These are phyloP conservation scores for Bombardia bombarda DNA, from an alignment of 495 filamentous ascomycete genomes.

Conservation along the genomic window DNA sequence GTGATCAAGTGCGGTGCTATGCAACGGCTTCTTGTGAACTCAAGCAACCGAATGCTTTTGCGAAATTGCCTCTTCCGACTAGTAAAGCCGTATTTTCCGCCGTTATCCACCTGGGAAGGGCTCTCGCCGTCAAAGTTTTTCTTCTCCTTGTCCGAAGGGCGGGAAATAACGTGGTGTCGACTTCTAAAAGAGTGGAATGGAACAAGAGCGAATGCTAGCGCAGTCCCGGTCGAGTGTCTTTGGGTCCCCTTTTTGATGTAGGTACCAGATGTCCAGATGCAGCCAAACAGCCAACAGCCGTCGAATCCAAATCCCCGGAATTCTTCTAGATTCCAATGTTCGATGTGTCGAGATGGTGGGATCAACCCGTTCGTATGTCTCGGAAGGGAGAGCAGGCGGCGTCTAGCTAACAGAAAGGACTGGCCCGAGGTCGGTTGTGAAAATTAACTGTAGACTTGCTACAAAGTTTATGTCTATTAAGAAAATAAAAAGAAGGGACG, in stretches of 20 bases:
- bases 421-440: conserved; percentile 5
- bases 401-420: conserved; percentile 1
- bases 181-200: neutral
- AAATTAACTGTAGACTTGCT: neutral
- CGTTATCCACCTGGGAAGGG: too few relatives aligned
- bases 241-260: conserved; percentile 8
- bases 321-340: neutral
- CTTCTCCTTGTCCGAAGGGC: too few relatives aligned
- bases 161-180: too few relatives aligned
- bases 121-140: too few relatives aligned
- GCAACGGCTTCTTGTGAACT: too few relatives aligned
- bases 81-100: too few relatives aligned
- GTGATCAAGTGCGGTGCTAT: too few relatives aligned
- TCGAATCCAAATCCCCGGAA: conserved; percentile 16
- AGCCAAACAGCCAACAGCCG: conserved; percentile 19
- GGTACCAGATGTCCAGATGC: conserved; percentile 15
- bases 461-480: conserved; percentile 4
- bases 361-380: too few relatives aligned
- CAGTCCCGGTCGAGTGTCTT: conserved; percentile 11
- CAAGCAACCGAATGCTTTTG: too few relatives aligned
- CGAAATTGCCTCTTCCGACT: conserved; percentile 1
- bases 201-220: conserved; percentile 6
- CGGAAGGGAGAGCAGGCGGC: too few relatives aligned
- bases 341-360: neutral
- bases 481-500: conserved; percentile 5